These are phyloP conservation scores for Blastobotrys attinorum DNA, from an alignment of 805 yeast genomes.

Conservation along the genomic window DNA sequence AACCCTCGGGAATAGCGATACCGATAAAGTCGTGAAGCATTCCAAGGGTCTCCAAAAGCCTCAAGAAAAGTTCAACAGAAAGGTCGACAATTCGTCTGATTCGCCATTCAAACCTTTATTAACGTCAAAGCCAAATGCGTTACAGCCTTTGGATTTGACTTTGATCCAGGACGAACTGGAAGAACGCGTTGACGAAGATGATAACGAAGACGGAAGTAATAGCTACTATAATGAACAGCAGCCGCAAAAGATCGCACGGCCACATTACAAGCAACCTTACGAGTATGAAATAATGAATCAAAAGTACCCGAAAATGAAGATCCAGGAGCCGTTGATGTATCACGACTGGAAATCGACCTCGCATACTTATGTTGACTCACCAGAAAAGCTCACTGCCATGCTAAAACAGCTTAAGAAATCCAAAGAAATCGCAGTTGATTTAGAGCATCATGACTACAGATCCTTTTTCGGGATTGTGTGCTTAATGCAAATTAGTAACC, in stretches of 20 bases:
- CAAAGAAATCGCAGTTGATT: constrained; percentile 78
- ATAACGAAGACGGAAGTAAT: constrained; percentile 18
- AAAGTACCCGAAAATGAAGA: constrained; percentile 52
- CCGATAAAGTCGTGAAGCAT: constrained; percentile 17
- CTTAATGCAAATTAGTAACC: constrained; percentile 82
- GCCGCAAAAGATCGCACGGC: constrained; percentile 34
- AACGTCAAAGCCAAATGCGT: constrained; percentile 62
- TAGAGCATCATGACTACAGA: constrained; percentile 92
- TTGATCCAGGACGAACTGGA: constrained; percentile 24
- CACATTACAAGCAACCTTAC: constrained; percentile 76
- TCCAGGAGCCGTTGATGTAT: constrained; percentile 42
- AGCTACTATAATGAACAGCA: no score
- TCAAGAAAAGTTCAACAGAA: constrained; percentile 48
- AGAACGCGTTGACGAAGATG: constrained; percentile 16
- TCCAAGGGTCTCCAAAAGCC: constrained; percentile 48
- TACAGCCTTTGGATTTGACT: constrained; percentile 42
- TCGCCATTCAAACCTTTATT: constrained; percentile 74
- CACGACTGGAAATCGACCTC: constrained; percentile 55
- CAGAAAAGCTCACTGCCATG: constrained; percentile 46
- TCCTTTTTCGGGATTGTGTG: constrained; percentile 87
- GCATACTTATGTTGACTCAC: constrained; percentile 59
- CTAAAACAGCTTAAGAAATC: constrained; percentile 41
- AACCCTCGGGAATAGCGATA: constrained; percentile 7
- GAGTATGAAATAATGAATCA: constrained; percentile 60
- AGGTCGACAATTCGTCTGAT: constrained; percentile 60